phyloP scores from a whole-genome alignment of 441 rosid species.

The Breynia disticha region DNA sequence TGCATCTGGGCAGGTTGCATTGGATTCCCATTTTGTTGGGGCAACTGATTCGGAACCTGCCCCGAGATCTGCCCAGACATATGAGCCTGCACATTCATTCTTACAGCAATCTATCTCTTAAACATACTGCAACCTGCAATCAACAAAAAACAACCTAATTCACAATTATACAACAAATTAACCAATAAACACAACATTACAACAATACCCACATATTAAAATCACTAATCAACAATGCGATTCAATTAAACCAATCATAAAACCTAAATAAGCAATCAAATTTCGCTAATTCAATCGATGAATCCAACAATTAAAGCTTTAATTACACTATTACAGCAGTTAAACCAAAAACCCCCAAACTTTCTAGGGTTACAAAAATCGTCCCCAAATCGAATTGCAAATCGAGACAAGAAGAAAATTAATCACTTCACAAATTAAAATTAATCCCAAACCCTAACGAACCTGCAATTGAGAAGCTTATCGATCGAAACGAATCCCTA shows the following conservation, averaged over 20 bases:
- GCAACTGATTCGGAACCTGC: slow-evolving; percentile 67
- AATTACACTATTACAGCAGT: too few relatives aligned
- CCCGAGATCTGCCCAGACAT: slow-evolving; percentile 72
- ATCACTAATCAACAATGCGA: not conserved
- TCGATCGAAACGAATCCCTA: too few relatives aligned
- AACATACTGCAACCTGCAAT: slow-evolving; percentile 10
- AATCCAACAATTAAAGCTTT: not conserved
- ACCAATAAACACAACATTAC: too few relatives aligned
- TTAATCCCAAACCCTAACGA: too few relatives aligned
- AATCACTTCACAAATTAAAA: too few relatives aligned
- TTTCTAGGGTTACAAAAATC: too few relatives aligned
- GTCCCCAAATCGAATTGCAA: too few relatives aligned
- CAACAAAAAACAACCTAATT: not conserved
- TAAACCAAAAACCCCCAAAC: too few relatives aligned
- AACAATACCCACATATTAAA: not conserved
- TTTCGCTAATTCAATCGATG: not conserved
- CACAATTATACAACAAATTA: too few relatives aligned
- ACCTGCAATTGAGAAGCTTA: too few relatives aligned
- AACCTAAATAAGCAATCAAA: not conserved
- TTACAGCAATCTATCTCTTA: slow-evolving; percentile 1
- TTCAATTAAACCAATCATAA: not conserved
- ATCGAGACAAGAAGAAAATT: too few relatives aligned
- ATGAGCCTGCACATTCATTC: slow-evolving; percentile 78
- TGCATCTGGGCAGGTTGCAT: slow-evolving; percentile 56
- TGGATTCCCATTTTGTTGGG: slow-evolving; percentile 73